These are phyloP conservation scores for Nitzschia sp. DNA, from an alignment of 108 stramenopile genomes.

Conservation along the genomic window DNA sequence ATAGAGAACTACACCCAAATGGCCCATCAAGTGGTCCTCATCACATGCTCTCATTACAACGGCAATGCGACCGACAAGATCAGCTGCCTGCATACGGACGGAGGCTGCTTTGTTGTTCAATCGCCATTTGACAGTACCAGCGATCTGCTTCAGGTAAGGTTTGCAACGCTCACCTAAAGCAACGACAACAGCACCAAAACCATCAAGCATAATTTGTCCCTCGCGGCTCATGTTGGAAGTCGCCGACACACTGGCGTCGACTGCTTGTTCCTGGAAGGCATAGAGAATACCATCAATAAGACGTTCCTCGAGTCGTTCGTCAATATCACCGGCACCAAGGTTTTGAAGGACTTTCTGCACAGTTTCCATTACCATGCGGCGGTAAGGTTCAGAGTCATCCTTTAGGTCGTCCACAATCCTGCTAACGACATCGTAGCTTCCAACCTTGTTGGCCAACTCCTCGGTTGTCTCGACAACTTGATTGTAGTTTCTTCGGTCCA, in stretches of 20 bases:
- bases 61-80: constrained; percentile 96
- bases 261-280: constrained; percentile 98
- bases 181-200: constrained; percentile 96
- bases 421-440: constrained; percentile 89
- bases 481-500: constrained; percentile 96
- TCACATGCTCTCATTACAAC: constrained; percentile 96
- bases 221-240: constrained; percentile 60
- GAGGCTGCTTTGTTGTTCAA: constrained; percentile 96
- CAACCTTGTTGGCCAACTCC: constrained; percentile 98
- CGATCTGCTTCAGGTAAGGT: constrained; percentile 98
- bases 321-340: constrained; percentile 93
- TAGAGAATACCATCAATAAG: constrained; percentile 98
- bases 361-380: constrained; percentile 99
- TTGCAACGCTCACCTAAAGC: constrained; percentile 95
- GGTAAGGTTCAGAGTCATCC: constrained; percentile 98
- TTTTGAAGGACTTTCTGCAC: constrained; percentile 91
- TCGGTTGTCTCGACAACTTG: constrained; percentile 98
- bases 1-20: constrained; percentile 97
- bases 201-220: constrained; percentile 92
- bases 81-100: constrained; percentile 99
- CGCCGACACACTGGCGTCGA: constrained; percentile 70
- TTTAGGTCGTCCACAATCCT: constrained; percentile 99
- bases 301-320: constrained; percentile 94
- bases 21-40: constrained; percentile 98
- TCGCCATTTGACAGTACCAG: constrained; percentile 97